Base-by-base conservation (phyloP, 306 rosid genomes). In the Trifolium fragiferum region DNA sequence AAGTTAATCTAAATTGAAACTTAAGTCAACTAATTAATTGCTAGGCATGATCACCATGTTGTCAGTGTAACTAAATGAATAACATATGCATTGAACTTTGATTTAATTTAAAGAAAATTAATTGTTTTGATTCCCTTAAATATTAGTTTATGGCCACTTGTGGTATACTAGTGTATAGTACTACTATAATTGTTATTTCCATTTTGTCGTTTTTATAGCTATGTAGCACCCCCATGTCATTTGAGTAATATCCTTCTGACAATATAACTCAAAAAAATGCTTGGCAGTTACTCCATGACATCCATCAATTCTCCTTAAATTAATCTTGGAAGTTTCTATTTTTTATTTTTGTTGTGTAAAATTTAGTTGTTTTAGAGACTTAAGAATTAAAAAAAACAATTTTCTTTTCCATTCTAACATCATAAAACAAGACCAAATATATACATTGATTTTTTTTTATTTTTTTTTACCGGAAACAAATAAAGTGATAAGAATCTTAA, bases 201-300 rank as follows among this genome's bases (percentile, higher is more conserved):
- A 3, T 59, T 65, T 54, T 10, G 33, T 55, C 32, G n/a, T 55
- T 55, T 57, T 54, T 72, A 68, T 66, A 53, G 53, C 1, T 62
- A 62, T n/a, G 19, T 54, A 50, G 49, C 66, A 60, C 2, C 33
- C 12, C 51, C 60, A 54, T 54, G 60, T 54, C 60, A 49, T 58
- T 27, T 66, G 7, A 47, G 65, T 8, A 72, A 60, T 27, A 69
- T 68, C 70, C 75, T 76, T 73, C 75, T 58, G 37, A 76, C 65
- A 27, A 27, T 80, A 41, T 46, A 72, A 59, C 61, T 11, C 33
- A 61, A 84, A 75, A 72, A 79, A 76, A 40, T 30, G 68, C 21
- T 49, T 44, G 50, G 50, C 50, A 13, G 16, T 44, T 44, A 44
- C 49, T 3, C n/a, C 49, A 43, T n/a, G n/a, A n/a, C n/a, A n/a